phyloP scores from a whole-genome alignment of 169 alveolate species.

The Cryptosporidium parvum region DNA sequence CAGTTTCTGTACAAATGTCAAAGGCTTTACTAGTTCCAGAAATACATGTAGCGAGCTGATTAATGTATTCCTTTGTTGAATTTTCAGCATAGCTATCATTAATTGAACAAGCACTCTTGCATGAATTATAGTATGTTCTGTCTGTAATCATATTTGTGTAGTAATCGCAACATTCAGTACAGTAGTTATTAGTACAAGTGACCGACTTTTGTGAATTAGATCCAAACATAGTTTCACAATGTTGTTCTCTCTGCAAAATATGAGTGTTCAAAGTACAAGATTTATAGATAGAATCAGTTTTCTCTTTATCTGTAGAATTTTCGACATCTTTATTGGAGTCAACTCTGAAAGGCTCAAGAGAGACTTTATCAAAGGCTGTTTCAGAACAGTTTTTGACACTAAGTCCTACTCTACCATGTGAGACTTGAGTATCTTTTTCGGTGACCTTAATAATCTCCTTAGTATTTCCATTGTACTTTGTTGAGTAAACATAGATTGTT shows the following conservation, averaged over 20 bases:
- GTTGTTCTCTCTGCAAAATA: slow-evolving; percentile 76
- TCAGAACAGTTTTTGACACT: slow-evolving; percentile 80
- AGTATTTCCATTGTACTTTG: slow-evolving; percentile 4
- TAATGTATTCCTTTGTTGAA: slow-evolving; percentile 30
- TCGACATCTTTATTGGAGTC: slow-evolving; percentile 6
- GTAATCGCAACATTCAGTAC: slow-evolving; percentile 80
- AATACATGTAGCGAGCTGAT: slow-evolving; percentile 30
- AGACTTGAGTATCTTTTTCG: slow-evolving; percentile 11
- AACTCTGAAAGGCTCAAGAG: slow-evolving; percentile 73
- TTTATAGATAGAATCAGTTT: slow-evolving; percentile 18
- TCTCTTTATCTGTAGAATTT: not conserved
- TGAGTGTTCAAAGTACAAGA: slow-evolving; percentile 61
- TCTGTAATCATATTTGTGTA: slow-evolving; percentile 78
- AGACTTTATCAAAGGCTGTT: slow-evolving; percentile 79
- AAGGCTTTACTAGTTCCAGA: slow-evolving; percentile 68
- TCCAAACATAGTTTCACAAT: slow-evolving; percentile 74
- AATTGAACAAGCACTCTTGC: slow-evolving; percentile 44
- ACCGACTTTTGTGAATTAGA: slow-evolving; percentile 33
- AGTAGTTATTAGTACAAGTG: slow-evolving; percentile 77
- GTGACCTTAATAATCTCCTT: slow-evolving; percentile 9
- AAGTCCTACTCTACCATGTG: slow-evolving; percentile 79
- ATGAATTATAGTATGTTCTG: slow-evolving; percentile 49
- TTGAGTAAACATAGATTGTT: slow-evolving; percentile 56
- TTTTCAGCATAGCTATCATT: slow-evolving; percentile 33
- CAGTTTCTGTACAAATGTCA: slow-evolving; percentile 68